Evolutionary conservation across 2,329 filamentous ascomycete genomes (phyloP), one percentile per base, ranked within the genome.

Genomic region (Ambrosiella beaveri): DNA sequence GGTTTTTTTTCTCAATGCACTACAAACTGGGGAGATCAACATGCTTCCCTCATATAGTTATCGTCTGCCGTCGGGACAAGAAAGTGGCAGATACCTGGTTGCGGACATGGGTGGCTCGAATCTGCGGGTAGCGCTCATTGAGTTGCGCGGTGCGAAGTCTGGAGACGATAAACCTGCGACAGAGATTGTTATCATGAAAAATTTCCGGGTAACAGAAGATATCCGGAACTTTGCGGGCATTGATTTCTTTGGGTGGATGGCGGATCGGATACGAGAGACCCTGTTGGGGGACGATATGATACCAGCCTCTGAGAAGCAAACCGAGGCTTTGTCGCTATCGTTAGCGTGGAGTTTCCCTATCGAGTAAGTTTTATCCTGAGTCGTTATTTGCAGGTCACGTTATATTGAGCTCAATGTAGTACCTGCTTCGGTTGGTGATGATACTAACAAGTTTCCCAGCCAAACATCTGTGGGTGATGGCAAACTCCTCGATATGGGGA

Each of bases 101-200:
- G 71, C 84, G 41, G 82, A 86, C 66, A 79, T 86, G n/a, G 82
- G 82, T 41, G 82, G 82, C 1, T 85, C 82, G 41, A 86, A 81
- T 9, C 70, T 85, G 61, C 74, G 82, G 56, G 79, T 86, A 37
- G 82, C 80, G 5, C 65, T 85, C 63, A 79, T 85, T 51, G 75
- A 82, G 62, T 71, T 85, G 58, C 70, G 70, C 5, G 44, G 44
- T 5, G n/a, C 44, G 19, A 13, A 17, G 19, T 53, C 53, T 56
- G 78, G 79, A 9, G 70, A 71, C 37, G 81, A 84, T 61, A 67
- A 81, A 58, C 9, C 44, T 41, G 15, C 17, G n/a, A 50, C 59
- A 38, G 38, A 15, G 39, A 54, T 62, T 27, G 44, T 60, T 45
- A 74, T 72, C 61, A 77, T 78, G 63, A 71, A 71, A 57, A 74